Percentiles rank a stretch among this genome's conserved stretches.
phyloP scores from a whole-genome alignment of 2,329 filamentous ascomycete genomes.

The Penicillium sp. region DNA sequence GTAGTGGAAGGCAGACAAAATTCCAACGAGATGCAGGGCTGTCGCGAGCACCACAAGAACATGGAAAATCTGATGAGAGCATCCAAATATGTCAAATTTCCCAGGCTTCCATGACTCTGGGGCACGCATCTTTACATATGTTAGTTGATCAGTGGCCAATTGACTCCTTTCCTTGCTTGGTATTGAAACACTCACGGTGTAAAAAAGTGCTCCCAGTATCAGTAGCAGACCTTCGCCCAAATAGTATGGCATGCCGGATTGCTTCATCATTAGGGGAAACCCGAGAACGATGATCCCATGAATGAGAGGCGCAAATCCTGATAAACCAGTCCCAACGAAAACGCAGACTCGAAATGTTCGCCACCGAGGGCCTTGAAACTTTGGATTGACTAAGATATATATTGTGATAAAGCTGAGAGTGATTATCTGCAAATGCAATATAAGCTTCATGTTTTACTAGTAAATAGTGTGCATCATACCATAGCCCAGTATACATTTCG shows the following conservation, averaged over 20 bases:
- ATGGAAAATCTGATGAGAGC: conserved; percentile 33
- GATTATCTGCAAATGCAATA: conserved; percentile 22
- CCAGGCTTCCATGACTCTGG: conserved; percentile 27
- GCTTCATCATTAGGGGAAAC: conserved; percentile 18
- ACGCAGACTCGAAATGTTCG: conserved; percentile 24
- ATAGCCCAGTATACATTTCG: conserved; percentile 33
- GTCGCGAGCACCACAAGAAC: conserved; percentile 38
- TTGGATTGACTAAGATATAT: conserved; percentile 31
- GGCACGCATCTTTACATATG: conserved; percentile 14
- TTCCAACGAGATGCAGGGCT: conserved; percentile 36
- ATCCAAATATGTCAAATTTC: conserved; percentile 31
- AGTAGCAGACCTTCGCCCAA: conserved; percentile 29
- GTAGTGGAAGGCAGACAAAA: conserved; percentile 31
- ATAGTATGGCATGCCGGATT: conserved; percentile 31
- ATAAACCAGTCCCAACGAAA: conserved; percentile 30
- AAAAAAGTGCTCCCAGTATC: conserved; percentile 28
- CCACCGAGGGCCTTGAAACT: conserved; percentile 27
- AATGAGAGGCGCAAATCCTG: conserved; percentile 30
- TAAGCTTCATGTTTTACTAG: neutral
- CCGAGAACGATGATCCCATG: conserved; percentile 27
- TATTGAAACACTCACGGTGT: conserved; percentile 14
- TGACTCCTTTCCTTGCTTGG: neutral
- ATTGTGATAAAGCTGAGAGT: conserved; percentile 26
- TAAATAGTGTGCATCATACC: conserved; percentile 18
- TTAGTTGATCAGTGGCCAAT: neutral